phyloP scores from a whole-genome alignment of 164 flowering plant species.

The Nymphaea colorata region DNA sequence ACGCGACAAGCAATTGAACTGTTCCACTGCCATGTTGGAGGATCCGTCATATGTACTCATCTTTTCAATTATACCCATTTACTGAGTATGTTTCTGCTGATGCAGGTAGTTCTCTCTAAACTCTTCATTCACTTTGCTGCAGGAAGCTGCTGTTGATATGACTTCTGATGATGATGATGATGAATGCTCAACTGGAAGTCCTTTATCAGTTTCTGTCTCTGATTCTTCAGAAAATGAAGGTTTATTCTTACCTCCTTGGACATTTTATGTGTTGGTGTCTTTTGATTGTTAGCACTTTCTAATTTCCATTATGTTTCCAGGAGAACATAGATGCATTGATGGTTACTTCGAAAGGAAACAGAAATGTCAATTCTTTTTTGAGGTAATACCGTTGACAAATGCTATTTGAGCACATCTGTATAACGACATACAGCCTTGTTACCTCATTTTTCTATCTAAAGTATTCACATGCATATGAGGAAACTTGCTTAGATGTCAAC shows the following conservation, averaged over 20 bases:
- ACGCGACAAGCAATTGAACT: neutral
- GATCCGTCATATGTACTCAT: constrained; percentile 11
- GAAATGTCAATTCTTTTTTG: neutral
- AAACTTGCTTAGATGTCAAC: no score
- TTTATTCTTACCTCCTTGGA: constrained; percentile 4
- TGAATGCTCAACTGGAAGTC: constrained; percentile 13
- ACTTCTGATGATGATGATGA: constrained; percentile 26
- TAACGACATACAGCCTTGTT: no score
- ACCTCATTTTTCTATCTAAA: no score
- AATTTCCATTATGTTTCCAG: constrained; percentile 2
- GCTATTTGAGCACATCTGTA: no score
- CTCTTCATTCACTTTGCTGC: constrained; percentile 3
- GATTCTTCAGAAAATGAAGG: constrained; percentile 28
- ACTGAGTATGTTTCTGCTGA: no score
- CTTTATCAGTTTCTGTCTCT: constrained; percentile 21
- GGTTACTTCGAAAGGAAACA: constrained; percentile 1
- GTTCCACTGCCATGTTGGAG: neutral
- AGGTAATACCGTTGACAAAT: neutral
- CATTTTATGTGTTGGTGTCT: neutral
- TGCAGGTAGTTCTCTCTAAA: neutral
- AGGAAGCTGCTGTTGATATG: constrained; percentile 26
- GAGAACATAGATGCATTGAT: constrained; percentile 4
- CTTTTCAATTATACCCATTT: neutral
- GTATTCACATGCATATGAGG: no score
- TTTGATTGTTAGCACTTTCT: neutral